phyloP scores from a whole-genome alignment of 345 rosid genomes.

The Gossypium herbaceum region DNA sequence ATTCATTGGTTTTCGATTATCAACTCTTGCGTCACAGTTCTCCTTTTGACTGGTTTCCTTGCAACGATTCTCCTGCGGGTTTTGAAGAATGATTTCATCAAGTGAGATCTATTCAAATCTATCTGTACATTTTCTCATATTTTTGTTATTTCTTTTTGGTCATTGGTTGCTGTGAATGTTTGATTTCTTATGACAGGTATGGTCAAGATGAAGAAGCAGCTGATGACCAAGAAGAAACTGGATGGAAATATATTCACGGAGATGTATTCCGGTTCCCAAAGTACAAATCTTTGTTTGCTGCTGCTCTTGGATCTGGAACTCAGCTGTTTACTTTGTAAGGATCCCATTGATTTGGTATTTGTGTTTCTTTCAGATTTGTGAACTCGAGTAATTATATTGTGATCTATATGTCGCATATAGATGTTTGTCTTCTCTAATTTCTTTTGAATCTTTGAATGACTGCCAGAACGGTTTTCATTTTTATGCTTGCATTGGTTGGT shows the following conservation, averaged over 20 bases:
- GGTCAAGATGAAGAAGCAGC: constrained; percentile 83
- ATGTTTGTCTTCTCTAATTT: neutral
- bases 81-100: constrained; percentile 60
- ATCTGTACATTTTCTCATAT: neutral
- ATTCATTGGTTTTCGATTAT: constrained; percentile 94
- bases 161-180: neutral
- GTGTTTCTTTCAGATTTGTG: neutral
- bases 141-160: neutral
- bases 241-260: constrained; percentile 86
- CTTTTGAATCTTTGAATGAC: neutral
- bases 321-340: constrained; percentile 82
- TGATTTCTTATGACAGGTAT: constrained; percentile 37
- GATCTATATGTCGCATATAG: neutral
- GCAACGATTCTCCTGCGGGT: constrained; percentile 60
- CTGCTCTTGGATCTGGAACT: constrained; percentile 72
- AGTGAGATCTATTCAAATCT: constrained; percentile 39
- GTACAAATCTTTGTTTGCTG: constrained; percentile 14
- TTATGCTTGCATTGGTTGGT: constrained; percentile 75
- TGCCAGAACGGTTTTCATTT: constrained; percentile 69
- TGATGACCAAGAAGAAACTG: constrained; percentile 84
- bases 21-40: constrained; percentile 86
- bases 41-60: constrained; percentile 85
- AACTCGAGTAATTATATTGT: constrained; percentile 1
- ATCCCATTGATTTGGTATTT: neutral
- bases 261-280: constrained; percentile 83